Conservation (phyloP, 371 early-diverging fungal genomes). For the Mortierella sp. region DNA sequence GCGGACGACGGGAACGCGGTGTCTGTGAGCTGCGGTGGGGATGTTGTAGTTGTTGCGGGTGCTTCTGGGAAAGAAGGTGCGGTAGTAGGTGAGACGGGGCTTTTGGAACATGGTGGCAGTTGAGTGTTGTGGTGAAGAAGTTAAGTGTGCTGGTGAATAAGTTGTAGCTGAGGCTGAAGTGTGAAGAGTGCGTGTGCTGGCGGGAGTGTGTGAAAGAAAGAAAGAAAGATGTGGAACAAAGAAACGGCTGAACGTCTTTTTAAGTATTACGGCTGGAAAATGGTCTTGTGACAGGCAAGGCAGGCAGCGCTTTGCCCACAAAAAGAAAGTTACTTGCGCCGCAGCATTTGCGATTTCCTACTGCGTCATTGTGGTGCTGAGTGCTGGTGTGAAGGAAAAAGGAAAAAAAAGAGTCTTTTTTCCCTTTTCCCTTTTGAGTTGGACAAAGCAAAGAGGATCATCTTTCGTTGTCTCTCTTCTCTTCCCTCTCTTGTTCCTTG, state of each 20-base stretch:
- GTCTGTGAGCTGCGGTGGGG: slow-evolving; percentile 53
- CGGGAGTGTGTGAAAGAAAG: background rate
- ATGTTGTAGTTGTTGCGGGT: slow-evolving; percentile 57
- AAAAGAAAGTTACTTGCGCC: background rate
- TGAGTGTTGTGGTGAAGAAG: background rate
- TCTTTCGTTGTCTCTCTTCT: no score
- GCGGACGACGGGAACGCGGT: slow-evolving; percentile 39
- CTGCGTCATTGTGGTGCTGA: no score
- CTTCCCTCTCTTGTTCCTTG: no score
- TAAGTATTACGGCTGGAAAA: background rate
- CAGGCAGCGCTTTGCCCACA: background rate
- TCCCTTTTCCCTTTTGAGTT: slow-evolving; percentile 2
- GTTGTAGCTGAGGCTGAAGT: background rate
- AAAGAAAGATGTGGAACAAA: slow-evolving; percentile 3
- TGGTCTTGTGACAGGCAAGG: background rate
- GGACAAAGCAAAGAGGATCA: no score
- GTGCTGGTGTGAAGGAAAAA: no score
- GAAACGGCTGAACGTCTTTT: background rate
- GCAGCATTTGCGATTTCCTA: slow-evolving; percentile 3
- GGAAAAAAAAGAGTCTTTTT: no score
- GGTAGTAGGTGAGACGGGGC: slow-evolving; percentile 57
- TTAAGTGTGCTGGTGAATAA: background rate
- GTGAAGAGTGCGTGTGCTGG: background rate
- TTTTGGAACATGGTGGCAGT: slow-evolving; percentile 45
- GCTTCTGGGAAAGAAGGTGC: slow-evolving; percentile 55